These are phyloP conservation scores for Lepidium aucheri DNA, from an alignment of 345 rosid genomes.

Conservation along the genomic window DNA sequence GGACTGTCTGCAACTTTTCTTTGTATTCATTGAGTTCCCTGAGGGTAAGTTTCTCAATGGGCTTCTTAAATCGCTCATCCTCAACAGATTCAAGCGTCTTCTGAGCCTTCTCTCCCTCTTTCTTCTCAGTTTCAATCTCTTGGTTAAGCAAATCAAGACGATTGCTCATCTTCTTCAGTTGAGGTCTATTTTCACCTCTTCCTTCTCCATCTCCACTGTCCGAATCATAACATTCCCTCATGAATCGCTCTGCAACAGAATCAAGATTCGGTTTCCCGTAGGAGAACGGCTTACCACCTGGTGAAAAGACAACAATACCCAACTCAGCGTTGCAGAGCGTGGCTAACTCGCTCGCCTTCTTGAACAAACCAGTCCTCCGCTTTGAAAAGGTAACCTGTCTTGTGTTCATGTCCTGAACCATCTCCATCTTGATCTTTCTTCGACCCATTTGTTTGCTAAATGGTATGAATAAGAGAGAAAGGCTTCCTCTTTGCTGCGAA, in stretches of 20 bases:
- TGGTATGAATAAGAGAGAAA: not conserved
- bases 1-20: conserved; percentile 22
- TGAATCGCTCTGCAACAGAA: conserved; percentile 31
- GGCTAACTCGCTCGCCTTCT: conserved; percentile 56
- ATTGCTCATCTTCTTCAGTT: conserved; percentile 7
- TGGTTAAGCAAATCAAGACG: conserved; percentile 13
- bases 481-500: not conserved
- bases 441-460: conserved; percentile 40
- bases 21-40: conserved; percentile 26
- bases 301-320: conserved; percentile 57
- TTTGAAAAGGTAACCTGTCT: conserved; percentile 69
- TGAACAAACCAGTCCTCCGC: conserved; percentile 56
- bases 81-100: conserved; percentile 24
- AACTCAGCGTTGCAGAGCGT: conserved; percentile 50
- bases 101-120: conserved; percentile 23
- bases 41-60: conserved; percentile 15
- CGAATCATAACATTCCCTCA: conserved; percentile 9
- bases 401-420: conserved; percentile 46
- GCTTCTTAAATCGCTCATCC: not conserved
- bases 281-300: conserved; percentile 63
- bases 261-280: conserved; percentile 60
- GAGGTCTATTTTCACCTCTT: not conserved
- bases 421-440: conserved; percentile 54
- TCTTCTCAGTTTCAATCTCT: conserved; percentile 31
- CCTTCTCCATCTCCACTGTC: conserved; percentile 1